Base-by-base conservation (phyloP, 2,329 filamentous ascomycete species). In the Whalleya microplaca region DNA sequence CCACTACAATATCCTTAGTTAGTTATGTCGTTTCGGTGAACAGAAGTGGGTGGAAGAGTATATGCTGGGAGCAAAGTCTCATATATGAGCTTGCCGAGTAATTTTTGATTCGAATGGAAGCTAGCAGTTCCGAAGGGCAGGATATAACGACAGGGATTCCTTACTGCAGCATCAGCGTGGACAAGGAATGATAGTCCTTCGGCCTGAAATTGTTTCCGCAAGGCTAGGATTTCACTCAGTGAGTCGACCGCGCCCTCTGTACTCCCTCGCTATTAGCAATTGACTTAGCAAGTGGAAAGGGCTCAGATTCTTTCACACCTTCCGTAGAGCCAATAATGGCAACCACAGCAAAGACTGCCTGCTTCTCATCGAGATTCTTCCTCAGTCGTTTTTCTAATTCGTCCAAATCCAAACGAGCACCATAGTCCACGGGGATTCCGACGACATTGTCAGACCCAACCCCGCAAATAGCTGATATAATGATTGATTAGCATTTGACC, bases 291-390 rank as follows among this genome's bases (percentile, higher is more conserved):
- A 6, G 2, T 29, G 14, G 14, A 3, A 50, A 29, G 12, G 3
- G 8, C 0, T n/a, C n/a, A 12, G 14, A 29, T 9, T 27, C 9
- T 27, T 8, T 18, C 55, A 19, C 52, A 69, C 66, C 74, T 63
- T 81, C 79, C 0, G 78, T 81, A 0, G 78, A 76, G 0, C 78
- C 79, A 2, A 80, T 76, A 10, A 80, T 75, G 0, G 71, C 77
- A 0, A 80, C 76, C 0, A 80, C 77, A 0, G 73, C 73, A 32
- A 74, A 77, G 1, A 81, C 74, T 0, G 76, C 55, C 3, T 63
- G 66, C 41, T 73, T 53, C 1, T 63, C 58, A 8, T 68, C 21
- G 1, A 77, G 61, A 41, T 67, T 68, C 3, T 69, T 20, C 27
- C 71, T 53, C 1, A 79, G 69, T 9, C 66, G 59, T 0, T 59